Conservation (phyloP, 1,139 yeast genomes). For the Hansenula lynferdii region DNA sequence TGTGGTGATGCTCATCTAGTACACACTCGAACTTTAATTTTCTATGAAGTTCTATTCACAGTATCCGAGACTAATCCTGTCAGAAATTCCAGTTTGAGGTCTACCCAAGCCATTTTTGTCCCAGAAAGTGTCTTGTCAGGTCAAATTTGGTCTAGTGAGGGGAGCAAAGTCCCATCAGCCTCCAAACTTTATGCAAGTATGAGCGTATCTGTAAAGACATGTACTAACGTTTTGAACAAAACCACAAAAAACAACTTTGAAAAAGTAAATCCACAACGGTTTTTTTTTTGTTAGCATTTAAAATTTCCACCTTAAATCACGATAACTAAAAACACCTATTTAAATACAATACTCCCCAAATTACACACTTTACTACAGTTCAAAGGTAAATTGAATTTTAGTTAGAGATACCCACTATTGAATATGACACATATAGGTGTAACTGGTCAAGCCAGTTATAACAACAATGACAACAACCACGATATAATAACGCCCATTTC, state of each 20-base stretch:
- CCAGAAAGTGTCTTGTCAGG: no score
- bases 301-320: background rate
- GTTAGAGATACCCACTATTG: background rate
- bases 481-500: constrained; percentile 3
- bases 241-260: background rate
- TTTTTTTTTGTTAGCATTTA: background rate
- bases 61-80: no score
- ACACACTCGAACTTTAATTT: no score
- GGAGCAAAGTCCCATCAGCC: background rate
- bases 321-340: background rate
- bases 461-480: background rate
- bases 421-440: background rate
- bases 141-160: no score
- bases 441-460: background rate
- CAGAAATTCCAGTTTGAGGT: no score
- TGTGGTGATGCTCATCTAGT: no score
- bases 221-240: background rate
- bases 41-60: no score
- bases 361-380: background rate
- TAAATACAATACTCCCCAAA: background rate
- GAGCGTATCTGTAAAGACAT: background rate
- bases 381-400: no score
- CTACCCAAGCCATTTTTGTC: no score
- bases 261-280: constrained; percentile 1
- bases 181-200: background rate